Evolutionary conservation across 768 basidiomycete species (phyloP), one percentile per base, ranked within the genome.

Genomic region (Boletus tomentosulus): DNA sequence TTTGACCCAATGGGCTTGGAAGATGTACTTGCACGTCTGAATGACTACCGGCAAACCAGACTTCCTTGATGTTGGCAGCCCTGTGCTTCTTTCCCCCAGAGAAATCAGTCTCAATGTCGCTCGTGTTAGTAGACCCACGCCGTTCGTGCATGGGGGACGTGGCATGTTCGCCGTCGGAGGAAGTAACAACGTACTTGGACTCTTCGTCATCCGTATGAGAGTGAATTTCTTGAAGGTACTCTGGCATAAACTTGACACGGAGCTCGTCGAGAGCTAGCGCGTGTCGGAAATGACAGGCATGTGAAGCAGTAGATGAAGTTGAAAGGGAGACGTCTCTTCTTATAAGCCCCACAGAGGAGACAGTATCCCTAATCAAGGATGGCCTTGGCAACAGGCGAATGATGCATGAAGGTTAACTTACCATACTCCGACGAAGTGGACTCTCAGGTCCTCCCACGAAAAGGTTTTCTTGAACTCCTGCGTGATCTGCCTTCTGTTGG

Each of bases 221-320:
- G 28, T 63, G 71, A 55, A 60, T 60, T 57, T 73, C 65, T 9
- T 61, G 63, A 43, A 70, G 52, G 46, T 75, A 73, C 13, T 67
- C 53, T 16, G 77, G 73, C 54, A 83, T 78, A 63, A 84, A 85
- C 63, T 82, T 84, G 50, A 79, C 72, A 1, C 84, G 76, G 6
- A 73, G 78, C 50, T 86, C 84, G 48, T 86, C 84, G 16, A 88
- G 76, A 2, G 84, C 67, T 15, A 87, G 63, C 1, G 84, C 84
- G 49, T 88, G 86, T 15, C 86, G 75, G 66, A 86, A 84, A 16
- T 78, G 76, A 3, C 73, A 74, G 37, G 84, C 78, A 54, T 79
- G 78, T 11, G 73, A 75, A 49, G 83, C 82, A 4, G 78, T 77
- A 3, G 73, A 76, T 1, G 80, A 79, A 62, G 85, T 84, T 0